These are phyloP conservation scores for Linnemannia elongata DNA, from an alignment of 192 early-diverging fungal genomes.

Conservation along the genomic window DNA sequence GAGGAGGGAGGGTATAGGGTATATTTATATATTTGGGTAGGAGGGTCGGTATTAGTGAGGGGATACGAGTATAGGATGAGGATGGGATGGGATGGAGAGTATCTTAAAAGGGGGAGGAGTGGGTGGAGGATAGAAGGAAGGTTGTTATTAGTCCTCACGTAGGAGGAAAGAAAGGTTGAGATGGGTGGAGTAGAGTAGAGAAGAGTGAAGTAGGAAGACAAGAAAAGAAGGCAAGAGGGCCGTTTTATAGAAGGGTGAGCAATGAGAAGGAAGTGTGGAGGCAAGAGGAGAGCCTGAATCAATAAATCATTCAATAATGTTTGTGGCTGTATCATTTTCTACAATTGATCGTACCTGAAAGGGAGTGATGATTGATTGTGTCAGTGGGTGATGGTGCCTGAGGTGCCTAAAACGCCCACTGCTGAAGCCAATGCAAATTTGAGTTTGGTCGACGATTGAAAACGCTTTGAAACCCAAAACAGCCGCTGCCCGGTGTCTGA, in stretches of 20 bases:
- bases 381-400: neutral
- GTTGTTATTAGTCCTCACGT: neutral
- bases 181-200: neutral
- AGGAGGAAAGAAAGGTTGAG: neutral
- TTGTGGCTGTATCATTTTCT: too few relatives aligned
- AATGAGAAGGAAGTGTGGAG: neutral
- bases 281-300: neutral
- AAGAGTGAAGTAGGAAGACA: neutral
- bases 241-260: neutral
- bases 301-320: too few relatives aligned
- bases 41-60: too few relatives aligned
- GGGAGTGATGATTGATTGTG: too few relatives aligned
- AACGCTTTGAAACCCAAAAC: neutral
- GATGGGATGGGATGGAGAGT: neutral
- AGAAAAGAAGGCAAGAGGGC: neutral
- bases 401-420: neutral
- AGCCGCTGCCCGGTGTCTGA: too few relatives aligned
- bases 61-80: too few relatives aligned
- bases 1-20: neutral
- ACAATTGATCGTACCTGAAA: neutral
- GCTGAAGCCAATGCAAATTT: neutral
- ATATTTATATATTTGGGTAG: neutral
- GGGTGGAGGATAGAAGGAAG: neutral
- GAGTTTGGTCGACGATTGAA: neutral
- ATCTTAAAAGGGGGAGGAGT: neutral